Conservation (phyloP, 2,329 filamentous ascomycete genomes). For the Xylariaceae sp. region DNA sequence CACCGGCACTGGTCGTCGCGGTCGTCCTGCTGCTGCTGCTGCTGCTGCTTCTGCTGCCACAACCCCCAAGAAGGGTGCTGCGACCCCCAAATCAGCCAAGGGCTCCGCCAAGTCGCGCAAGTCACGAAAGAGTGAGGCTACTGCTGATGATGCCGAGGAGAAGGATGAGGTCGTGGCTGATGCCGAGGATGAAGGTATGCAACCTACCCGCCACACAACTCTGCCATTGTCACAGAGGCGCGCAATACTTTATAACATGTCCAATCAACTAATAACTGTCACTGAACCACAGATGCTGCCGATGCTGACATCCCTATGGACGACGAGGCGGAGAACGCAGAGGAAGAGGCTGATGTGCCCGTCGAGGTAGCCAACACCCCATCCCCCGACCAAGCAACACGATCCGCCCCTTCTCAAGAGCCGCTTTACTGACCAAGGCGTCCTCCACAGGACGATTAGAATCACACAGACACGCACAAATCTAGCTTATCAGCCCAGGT, state of each 20-base stretch:
- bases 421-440: slow-evolving; percentile 25
- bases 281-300: slow-evolving; percentile 9
- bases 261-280: slow-evolving; percentile 5
- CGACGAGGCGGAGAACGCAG: slow-evolving; percentile 18
- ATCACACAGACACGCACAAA: slow-evolving; percentile 17
- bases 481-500: slow-evolving; percentile 20
- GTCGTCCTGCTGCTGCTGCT: slow-evolving; percentile 35
- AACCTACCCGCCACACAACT: neutral
- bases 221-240: neutral
- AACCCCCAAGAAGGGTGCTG: slow-evolving; percentile 28
- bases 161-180: slow-evolving; percentile 23
- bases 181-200: slow-evolving; percentile 22
- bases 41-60: slow-evolving; percentile 18
- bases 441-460: slow-evolving; percentile 31
- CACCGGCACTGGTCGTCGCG: slow-evolving; percentile 14
- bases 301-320: slow-evolving; percentile 21
- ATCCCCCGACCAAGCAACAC: neutral
- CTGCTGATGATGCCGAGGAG: slow-evolving; percentile 25
- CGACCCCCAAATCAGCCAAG: slow-evolving; percentile 21
- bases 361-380: slow-evolving; percentile 23
- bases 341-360: slow-evolving; percentile 12
- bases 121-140: slow-evolving; percentile 28
- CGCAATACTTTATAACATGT: no score
- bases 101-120: slow-evolving; percentile 21
- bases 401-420: neutral